Evolutionary conservation across 2,329 filamentous ascomycete species (phyloP).

Genomic region (Neoarthrinium moseri): DNA sequence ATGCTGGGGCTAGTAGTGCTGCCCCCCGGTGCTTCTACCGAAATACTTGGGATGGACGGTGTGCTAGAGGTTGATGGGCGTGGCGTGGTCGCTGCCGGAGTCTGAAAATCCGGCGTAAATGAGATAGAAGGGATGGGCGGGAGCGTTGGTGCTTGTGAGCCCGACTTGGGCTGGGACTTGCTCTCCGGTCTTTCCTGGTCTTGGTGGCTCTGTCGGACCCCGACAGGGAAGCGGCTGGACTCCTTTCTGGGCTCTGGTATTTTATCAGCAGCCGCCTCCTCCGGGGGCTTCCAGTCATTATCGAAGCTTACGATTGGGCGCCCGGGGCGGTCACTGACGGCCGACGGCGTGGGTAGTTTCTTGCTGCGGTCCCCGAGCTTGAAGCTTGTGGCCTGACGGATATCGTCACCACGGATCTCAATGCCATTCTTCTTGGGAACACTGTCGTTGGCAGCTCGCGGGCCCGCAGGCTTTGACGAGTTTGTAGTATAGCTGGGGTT

Average conservation of each 20-base stretch:
- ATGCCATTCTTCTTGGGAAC: conserved; percentile 71
- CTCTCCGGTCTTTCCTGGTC: conserved; percentile 22
- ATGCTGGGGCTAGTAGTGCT: conserved; percentile 32
- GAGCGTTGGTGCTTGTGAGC: conserved; percentile 33
- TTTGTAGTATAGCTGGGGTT: conserved; percentile 81
- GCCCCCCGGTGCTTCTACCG: conserved; percentile 38
- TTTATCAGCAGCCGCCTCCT: conserved; percentile 70
- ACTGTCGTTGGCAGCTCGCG: conserved; percentile 34
- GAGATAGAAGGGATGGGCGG: conserved; percentile 50
- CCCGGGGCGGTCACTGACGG: conserved; percentile 86
- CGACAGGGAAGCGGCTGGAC: conserved; percentile 29
- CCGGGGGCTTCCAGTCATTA: conserved; percentile 73
- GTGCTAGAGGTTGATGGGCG: conserved; percentile 29
- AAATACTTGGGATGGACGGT: conserved; percentile 41
- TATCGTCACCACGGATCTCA: conserved; percentile 84
- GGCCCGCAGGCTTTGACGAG: conserved; percentile 33
- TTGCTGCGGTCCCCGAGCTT: conserved; percentile 80
- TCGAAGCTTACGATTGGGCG: conserved; percentile 98
- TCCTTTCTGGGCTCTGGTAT: conserved; percentile 50
- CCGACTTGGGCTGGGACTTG: conserved; percentile 23
- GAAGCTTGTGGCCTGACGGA: conserved; percentile 88
- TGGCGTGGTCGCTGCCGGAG: conserved; percentile 31
- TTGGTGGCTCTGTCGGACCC: conserved; percentile 27
- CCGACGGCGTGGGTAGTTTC: conserved; percentile 83
- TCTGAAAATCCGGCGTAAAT: conserved; percentile 47